These are phyloP conservation scores for Heliocybe sulcata DNA, from an alignment of 1,284 basidiomycete genomes.

Conservation along the genomic window DNA sequence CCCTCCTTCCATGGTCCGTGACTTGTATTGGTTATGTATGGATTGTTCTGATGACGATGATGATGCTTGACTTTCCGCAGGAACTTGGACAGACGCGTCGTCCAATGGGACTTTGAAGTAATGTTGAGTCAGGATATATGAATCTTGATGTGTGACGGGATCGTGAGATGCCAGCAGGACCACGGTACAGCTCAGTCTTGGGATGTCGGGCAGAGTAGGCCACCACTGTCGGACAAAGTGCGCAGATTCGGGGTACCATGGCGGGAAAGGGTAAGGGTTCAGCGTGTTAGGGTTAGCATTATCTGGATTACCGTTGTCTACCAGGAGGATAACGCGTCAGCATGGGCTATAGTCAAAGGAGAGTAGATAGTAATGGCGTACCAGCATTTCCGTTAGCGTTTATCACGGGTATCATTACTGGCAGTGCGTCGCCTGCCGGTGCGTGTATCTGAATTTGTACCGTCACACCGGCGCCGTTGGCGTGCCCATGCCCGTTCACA, in stretches of 20 bases:
- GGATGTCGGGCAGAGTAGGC: slow-evolving; percentile 54
- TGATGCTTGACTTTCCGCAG: neutral
- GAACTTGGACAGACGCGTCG: neutral
- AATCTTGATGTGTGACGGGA: slow-evolving; percentile 42
- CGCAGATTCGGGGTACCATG: slow-evolving; percentile 63
- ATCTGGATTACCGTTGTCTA: neutral
- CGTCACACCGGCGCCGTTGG: neutral
- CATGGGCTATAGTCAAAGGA: neutral
- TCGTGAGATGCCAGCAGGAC: slow-evolving; percentile 57
- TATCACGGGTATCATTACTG: neutral
- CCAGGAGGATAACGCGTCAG: neutral
- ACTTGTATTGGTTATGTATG: neutral
- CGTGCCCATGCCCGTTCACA: neutral
- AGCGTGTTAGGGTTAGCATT: slow-evolving; percentile 13
- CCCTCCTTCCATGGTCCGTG: slow-evolving; percentile 9
- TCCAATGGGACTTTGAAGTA: slow-evolving; percentile 58
- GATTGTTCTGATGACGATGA: too few species aligned
- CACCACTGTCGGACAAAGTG: slow-evolving; percentile 77
- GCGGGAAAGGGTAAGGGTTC: slow-evolving; percentile 49
- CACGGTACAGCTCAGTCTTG: slow-evolving; percentile 64
- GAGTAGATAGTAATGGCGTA: neutral
- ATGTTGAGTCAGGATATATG: slow-evolving; percentile 67
- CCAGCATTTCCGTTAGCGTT: neutral
- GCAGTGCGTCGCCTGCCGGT: neutral
- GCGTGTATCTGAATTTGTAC: neutral